Conservation (phyloP, 2,329 filamentous ascomycete genomes). For the Sphaerulina vaccinii region DNA sequence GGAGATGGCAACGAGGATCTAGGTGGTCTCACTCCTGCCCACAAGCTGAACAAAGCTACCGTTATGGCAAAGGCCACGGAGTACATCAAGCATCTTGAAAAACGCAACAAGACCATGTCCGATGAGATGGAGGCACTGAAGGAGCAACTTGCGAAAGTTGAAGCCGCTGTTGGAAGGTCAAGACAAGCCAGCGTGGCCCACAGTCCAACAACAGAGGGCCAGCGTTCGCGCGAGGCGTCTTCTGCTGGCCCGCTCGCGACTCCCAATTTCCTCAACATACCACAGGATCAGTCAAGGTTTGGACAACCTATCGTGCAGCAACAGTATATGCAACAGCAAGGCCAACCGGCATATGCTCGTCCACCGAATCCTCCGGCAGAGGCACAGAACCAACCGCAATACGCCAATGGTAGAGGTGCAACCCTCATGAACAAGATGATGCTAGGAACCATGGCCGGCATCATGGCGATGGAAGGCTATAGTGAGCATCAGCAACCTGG, state of each 20-base stretch:
- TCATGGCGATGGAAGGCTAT: conserved; percentile 87
- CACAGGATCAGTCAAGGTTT: conserved; percentile 28
- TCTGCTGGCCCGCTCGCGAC: conserved; percentile 28
- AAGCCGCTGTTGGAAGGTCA: conserved; percentile 63
- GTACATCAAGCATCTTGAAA: conserved; percentile 91
- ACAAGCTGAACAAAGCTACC: conserved; percentile 97
- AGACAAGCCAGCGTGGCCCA: conserved; percentile 28
- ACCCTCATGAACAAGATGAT: conserved; percentile 72
- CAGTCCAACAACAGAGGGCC: conserved; percentile 24
- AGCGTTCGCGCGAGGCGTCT: conserved; percentile 31
- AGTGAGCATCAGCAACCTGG: conserved; percentile 62
- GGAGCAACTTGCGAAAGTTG: conserved; percentile 61
- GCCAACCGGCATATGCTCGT: conserved; percentile 34
- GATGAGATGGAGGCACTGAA: conserved; percentile 82
- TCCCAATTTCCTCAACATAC: conserved; percentile 31
- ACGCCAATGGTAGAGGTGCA: conserved; percentile 39
- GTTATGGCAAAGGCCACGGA: conserved; percentile 94
- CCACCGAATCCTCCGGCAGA: conserved; percentile 35
- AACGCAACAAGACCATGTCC: conserved; percentile 76
- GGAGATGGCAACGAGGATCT: conserved; percentile 78
- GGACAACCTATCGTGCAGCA: conserved; percentile 30
- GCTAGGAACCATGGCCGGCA: conserved; percentile 84
- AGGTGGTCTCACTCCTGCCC: conserved; percentile 67
- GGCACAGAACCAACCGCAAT: conserved; percentile 39
- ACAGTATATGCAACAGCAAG: conserved; percentile 37